A percentile compares a stretch with the other conserved stretches of the same genome.
phyloP scores from a whole-genome alignment of 1,284 basidiomycete species.

The Trametes sp. region DNA sequence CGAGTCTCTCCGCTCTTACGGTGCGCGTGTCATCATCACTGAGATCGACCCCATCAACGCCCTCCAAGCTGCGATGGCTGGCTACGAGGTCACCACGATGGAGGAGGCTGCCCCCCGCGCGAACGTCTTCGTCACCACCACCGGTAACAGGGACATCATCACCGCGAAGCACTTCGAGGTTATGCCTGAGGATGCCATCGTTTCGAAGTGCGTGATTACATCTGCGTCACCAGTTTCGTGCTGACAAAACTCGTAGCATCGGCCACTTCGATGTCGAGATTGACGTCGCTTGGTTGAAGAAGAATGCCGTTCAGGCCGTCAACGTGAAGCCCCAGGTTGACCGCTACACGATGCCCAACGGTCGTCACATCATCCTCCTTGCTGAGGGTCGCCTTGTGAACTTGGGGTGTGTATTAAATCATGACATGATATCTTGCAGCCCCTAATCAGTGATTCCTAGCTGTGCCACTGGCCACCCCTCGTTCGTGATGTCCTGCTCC shows the following conservation, averaged over 20 bases:
- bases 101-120: slow-evolving; percentile 91
- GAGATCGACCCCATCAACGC: slow-evolving; percentile 99
- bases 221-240: not conserved
- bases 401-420: slow-evolving; percentile 75
- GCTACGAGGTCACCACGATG: slow-evolving; percentile 99
- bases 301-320: slow-evolving; percentile 83
- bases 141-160: slow-evolving; percentile 99
- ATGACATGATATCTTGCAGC: not conserved
- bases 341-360: slow-evolving; percentile 91
- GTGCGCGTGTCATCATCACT: slow-evolving; percentile 95
- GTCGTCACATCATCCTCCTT: slow-evolving; percentile 96
- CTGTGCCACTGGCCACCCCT: slow-evolving; percentile 92
- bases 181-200: slow-evolving; percentile 99
- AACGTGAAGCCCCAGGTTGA: slow-evolving; percentile 99
- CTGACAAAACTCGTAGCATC: slow-evolving; percentile 62
- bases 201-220: slow-evolving; percentile 81
- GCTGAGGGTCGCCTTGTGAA: slow-evolving; percentile 99
- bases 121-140: slow-evolving; percentile 98
- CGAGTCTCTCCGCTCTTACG: slow-evolving; percentile 96
- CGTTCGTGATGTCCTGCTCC: slow-evolving; percentile 99
- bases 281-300: slow-evolving; percentile 98
- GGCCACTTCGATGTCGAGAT: slow-evolving; percentile 99
- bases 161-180: slow-evolving; percentile 89
- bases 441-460: slow-evolving; percentile 40
- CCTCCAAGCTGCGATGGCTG: slow-evolving; percentile 99